Base-by-base conservation (phyloP, 495 filamentous ascomycete genomes). In the Filosporella fistucella region DNA sequence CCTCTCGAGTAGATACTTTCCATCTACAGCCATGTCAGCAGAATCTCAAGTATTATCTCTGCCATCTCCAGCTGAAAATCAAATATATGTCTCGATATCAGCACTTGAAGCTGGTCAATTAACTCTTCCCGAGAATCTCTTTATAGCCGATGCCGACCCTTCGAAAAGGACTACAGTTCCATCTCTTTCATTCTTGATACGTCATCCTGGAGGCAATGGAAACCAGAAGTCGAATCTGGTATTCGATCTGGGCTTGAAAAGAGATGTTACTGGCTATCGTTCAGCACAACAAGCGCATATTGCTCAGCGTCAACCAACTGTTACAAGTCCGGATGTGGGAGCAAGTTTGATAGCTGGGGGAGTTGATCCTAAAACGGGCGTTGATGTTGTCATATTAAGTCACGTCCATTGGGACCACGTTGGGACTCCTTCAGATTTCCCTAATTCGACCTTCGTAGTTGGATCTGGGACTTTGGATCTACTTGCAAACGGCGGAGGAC, bases 371-470 rank as follows among this genome's bases (percentile, higher is more conserved):
- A 33, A 49, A 0, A 46, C 36, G n/a, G 65, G 68, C 20, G 60
- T 77, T 35, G 63, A 75, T 49, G 45, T 63, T 7, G 67, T 76
- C 1, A 61, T 77, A 29, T 51, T 76, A 0, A 68, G 62, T 52
- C 74, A 78, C 39, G 67, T 76, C 0, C 75, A 77, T 53, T 77
- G 67, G 62, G 74, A 79, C 45, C 75, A 79, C 45, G 54, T 69
- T 20, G 75, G 75, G 30, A 68, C 66, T 13, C 67, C 69, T 0
- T 56, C 56, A 1, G 71, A 74, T 49, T 79, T 76, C 43, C 32
- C 55, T 4, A 48, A 56, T 14, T 55, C 71, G 0, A 63, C 60
- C 9, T 76, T 77, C 54, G 36, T 69, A 6, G 71, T 77, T 25
- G 72, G 72, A 1, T 58, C 64, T 13, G 72, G 74, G 7, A 66